Evolutionary conservation across 352 stramenopile genomes (phyloP).

Genomic region (Peronosclerospora sorghi): DNA sequence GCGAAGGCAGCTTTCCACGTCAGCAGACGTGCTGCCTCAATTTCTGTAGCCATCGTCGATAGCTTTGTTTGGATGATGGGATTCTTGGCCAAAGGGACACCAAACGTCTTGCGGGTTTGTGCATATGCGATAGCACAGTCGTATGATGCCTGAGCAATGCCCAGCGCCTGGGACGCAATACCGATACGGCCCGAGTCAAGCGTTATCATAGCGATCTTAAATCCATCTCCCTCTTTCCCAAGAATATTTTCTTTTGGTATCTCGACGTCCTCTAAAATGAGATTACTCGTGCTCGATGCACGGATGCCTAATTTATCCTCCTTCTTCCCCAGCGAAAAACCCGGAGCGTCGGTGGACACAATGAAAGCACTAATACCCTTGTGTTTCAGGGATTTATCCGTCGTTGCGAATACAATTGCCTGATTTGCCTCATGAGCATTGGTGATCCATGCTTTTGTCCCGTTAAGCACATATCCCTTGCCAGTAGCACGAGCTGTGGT

Average conservation of each 20-base stretch:
- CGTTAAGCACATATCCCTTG: slow-evolving; percentile 92
- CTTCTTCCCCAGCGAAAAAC: slow-evolving; percentile 94
- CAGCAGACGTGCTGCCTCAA: slow-evolving; percentile 88
- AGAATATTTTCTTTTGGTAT: slow-evolving; percentile 86
- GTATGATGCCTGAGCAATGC: slow-evolving; percentile 92
- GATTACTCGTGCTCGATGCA: slow-evolving; percentile 91
- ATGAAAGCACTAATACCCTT: slow-evolving; percentile 96
- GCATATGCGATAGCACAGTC: slow-evolving; percentile 94
- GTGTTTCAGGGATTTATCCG: slow-evolving; percentile 91
- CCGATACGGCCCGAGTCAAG: slow-evolving; percentile 92
- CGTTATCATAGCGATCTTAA: slow-evolving; percentile 89
- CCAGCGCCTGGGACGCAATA: slow-evolving; percentile 91
- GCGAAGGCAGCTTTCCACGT: slow-evolving; percentile 90
- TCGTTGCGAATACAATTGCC: slow-evolving; percentile 95
- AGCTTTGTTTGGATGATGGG: slow-evolving; percentile 88
- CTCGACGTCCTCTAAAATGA: slow-evolving; percentile 92
- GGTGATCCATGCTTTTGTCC: slow-evolving; percentile 96
- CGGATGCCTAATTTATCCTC: slow-evolving; percentile 97
- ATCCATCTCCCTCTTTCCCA: slow-evolving; percentile 77
- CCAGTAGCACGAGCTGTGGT: slow-evolving; percentile 84
- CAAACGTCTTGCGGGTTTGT: slow-evolving; percentile 91
- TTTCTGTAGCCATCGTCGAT: slow-evolving; percentile 87
- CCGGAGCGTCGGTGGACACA: slow-evolving; percentile 83
- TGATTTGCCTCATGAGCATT: slow-evolving; percentile 90
- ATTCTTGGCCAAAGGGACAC: slow-evolving; percentile 86